These are phyloP conservation scores for Amaranthus palmeri DNA, from an alignment of 148 eudicot species.

Conservation along the genomic window DNA sequence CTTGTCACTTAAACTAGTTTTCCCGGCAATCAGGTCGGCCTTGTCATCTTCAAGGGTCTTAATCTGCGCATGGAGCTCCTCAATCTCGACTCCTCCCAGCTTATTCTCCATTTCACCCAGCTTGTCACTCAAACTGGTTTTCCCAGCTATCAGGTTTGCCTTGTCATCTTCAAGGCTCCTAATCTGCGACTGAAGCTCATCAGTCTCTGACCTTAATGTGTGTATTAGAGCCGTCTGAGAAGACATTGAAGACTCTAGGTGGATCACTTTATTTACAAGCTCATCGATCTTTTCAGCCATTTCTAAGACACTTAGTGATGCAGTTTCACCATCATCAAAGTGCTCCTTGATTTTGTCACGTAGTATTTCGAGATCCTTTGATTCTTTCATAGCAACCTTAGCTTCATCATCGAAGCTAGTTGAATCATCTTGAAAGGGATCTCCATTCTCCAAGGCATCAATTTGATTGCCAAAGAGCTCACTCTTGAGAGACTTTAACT, in stretches of 20 bases:
- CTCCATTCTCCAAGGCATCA: constrained; percentile 17
- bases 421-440: constrained; percentile 13
- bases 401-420: constrained; percentile 15
- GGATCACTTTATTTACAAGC: constrained; percentile 77
- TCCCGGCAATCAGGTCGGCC: constrained; percentile 45
- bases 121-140: constrained; percentile 35
- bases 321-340: constrained; percentile 34
- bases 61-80: constrained; percentile 67
- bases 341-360: constrained; percentile 45
- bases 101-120: constrained; percentile 46
- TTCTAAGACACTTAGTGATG: constrained; percentile 44
- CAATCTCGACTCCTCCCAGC: constrained; percentile 26
- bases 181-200: constrained; percentile 69
- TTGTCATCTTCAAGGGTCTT: constrained; percentile 61
- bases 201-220: constrained; percentile 55
- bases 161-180: constrained; percentile 67
- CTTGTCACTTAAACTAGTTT: constrained; percentile 31
- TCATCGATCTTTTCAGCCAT: constrained; percentile 82
- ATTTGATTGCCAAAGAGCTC: constrained; percentile 24
- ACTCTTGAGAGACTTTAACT: constrained; percentile 44
- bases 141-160: constrained; percentile 49
- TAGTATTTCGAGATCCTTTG: constrained; percentile 32
- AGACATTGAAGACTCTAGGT: constrained; percentile 62
- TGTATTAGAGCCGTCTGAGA: constrained; percentile 75
- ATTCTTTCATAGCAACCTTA: constrained; percentile 20